These are phyloP conservation scores for Termitomyces sp. DNA, from an alignment of 768 basidiomycete species.

Conservation along the genomic window DNA sequence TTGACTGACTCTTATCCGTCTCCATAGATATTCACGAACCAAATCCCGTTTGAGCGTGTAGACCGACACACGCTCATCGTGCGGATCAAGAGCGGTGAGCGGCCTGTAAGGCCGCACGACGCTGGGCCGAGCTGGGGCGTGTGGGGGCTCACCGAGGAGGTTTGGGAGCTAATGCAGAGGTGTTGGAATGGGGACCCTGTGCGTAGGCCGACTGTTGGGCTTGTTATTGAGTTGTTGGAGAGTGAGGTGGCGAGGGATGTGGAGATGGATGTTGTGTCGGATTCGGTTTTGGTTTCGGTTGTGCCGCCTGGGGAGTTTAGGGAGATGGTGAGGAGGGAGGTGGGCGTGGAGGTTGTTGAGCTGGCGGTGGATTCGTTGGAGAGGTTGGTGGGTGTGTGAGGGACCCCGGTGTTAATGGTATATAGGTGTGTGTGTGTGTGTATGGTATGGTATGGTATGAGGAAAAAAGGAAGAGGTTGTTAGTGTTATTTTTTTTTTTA, in stretches of 20 bases:
- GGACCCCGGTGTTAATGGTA: too few species aligned
- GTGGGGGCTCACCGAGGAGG: conserved; percentile 7
- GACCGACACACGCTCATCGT: neutral
- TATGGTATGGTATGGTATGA: too few species aligned
- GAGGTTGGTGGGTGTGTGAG: neutral
- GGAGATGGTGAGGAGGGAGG: conserved; percentile 3
- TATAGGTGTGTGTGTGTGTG: too few species aligned
- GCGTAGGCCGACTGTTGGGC: neutral
- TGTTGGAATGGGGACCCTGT: neutral
- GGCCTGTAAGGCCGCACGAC: neutral
- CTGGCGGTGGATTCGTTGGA: neutral
- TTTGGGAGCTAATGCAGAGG: neutral
- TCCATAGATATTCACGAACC: neutral
- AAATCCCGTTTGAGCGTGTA: neutral
- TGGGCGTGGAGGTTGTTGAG: neutral
- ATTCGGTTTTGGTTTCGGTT: too few species aligned
- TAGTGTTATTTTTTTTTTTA: too few species aligned
- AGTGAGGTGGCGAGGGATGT: neutral
- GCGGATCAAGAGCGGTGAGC: neutral
- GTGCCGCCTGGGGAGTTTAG: neutral
- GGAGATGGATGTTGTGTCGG: too few species aligned
- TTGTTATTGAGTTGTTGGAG: neutral
- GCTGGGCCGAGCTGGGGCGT: conserved; percentile 1
- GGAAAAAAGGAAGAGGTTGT: too few species aligned
- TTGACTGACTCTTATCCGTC: too few species aligned